phyloP scores from a whole-genome alignment of 352 stramenopile genomes.

The Pythium chondricola region DNA sequence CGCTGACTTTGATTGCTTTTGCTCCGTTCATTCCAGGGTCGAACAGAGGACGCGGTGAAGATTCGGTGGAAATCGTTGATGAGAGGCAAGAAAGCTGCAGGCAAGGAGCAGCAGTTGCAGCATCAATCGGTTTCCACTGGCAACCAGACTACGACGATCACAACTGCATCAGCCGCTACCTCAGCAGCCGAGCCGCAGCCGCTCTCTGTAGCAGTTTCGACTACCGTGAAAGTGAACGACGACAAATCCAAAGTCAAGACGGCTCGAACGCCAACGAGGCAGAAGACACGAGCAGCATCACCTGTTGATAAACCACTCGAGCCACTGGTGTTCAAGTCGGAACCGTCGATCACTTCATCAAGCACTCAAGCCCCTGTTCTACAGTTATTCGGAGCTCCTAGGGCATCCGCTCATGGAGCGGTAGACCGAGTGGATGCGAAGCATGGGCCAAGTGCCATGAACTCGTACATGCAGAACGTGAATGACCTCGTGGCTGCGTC shows the following conservation, averaged over 20 bases:
- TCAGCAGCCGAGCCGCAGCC: background rate
- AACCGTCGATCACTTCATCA: background rate
- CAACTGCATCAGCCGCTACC: constrained; percentile 13
- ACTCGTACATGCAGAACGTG: constrained; percentile 43
- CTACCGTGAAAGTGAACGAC: background rate
- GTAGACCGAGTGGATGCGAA: constrained; percentile 5
- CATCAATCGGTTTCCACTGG: background rate
- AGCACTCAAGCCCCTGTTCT: too few relatives aligned
- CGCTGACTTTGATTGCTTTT: background rate
- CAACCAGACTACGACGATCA: too few relatives aligned
- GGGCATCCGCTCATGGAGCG: too few relatives aligned
- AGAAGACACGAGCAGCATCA: constrained; percentile 30
- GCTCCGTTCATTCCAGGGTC: constrained; percentile 33
- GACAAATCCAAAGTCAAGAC: constrained; percentile 18
- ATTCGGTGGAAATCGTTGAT: constrained; percentile 92
- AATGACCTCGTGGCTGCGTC: constrained; percentile 63
- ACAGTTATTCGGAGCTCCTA: too few relatives aligned
- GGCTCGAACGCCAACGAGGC: constrained; percentile 31
- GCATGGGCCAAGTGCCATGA: constrained; percentile 27
- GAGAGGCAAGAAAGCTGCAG: constrained; percentile 58
- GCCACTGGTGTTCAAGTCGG: constrained; percentile 12
- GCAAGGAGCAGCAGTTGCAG: constrained; percentile 56
- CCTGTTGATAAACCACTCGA: constrained; percentile 24
- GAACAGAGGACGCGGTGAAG: constrained; percentile 91
- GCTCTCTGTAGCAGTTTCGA: background rate